Base-by-base conservation (phyloP, 1,284 basidiomycete species). In the Irpex sp. region DNA sequence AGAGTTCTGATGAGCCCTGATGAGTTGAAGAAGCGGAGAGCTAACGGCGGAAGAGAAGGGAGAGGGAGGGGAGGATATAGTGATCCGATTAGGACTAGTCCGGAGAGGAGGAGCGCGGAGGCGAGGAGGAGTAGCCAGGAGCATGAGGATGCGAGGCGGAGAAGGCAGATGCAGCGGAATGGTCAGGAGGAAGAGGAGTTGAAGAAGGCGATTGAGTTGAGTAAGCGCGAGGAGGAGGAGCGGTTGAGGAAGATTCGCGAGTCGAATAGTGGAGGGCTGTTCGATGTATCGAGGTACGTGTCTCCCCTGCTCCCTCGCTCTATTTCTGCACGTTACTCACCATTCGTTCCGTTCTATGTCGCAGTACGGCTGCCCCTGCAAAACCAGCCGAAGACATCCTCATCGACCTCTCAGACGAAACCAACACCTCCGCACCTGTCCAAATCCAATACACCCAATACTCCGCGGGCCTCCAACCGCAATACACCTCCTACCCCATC, bases 1-100 rank as follows among this genome's bases (percentile, higher is more conserved):
- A 94, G 94, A 73, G 84, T 99, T 3, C 84, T 99, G 8, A 81
- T 87, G 72, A 96, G 98, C 75, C 90, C 97, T 66, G 78, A 82
- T 1, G 83, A 93, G 13, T 82, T 99, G 57, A 83, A 91, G 4
- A 93, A 96, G 75, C 85, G 97, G 38, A 82, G 88, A 3, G 31
- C 21, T 26, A n/a, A 44, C 17, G 83, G 85, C 26, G 83, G 31
- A 34, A 34, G 31, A 34, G 31, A 34, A 6, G 31, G 31, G 31
- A 34, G 17, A 19, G 49, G 49, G 9, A 52, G 96, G 8, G 36
- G 34, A 31, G n/a, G 34, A 38, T 60, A 44, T 44, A 26, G 51
- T 19, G 48, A 51, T 17, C 34, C 37, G 5, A 44, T 55, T 17
- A n/a, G 38, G 7, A 8, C 61, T 15, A 36, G 37, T 13, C 36